Conservation (phyloP, 2,329 filamentous ascomycete genomes). For the Penicillium capsulatum region DNA sequence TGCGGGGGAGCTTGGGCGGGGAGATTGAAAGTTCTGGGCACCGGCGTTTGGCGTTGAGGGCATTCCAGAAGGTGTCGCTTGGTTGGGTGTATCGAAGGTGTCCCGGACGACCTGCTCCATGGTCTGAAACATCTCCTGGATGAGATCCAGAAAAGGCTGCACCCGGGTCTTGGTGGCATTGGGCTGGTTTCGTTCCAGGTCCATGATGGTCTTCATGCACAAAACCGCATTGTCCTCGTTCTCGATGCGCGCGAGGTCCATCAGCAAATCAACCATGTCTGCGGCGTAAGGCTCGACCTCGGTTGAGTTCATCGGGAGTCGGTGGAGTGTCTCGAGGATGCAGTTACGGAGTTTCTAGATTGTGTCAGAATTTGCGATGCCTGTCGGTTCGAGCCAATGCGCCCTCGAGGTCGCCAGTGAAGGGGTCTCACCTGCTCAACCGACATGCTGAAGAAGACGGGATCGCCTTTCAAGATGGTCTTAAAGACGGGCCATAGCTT, state of each 20-base stretch:
- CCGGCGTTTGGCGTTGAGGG: constrained; percentile 51
- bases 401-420: constrained; percentile 3
- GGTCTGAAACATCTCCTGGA: constrained; percentile 91
- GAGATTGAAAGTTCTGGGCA: constrained; percentile 72
- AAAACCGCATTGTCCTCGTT: constrained; percentile 99
- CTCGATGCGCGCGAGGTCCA: constrained; percentile 81
- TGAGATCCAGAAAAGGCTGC: constrained; percentile 83
- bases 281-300: constrained; percentile 87
- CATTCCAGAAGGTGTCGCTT: constrained; percentile 50
- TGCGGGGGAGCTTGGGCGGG: constrained; percentile 83
- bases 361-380: too few species aligned
- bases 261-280: constrained; percentile 84
- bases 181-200: constrained; percentile 88
- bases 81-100: constrained; percentile 76
- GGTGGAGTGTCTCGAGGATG: constrained; percentile 89
- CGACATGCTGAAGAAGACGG: constrained; percentile 86
- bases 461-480: constrained; percentile 75
- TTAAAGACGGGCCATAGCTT: constrained; percentile 88
- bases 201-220: constrained; percentile 96
- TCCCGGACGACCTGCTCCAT: constrained; percentile 94
- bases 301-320: constrained; percentile 68
- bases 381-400: neutral
- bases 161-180: constrained; percentile 78
- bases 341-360: constrained; percentile 80
- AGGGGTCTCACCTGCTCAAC: constrained; percentile 68